phyloP scores from a whole-genome alignment of 192 early-diverging fungal species.

The Umbelopsis vinacea region DNA sequence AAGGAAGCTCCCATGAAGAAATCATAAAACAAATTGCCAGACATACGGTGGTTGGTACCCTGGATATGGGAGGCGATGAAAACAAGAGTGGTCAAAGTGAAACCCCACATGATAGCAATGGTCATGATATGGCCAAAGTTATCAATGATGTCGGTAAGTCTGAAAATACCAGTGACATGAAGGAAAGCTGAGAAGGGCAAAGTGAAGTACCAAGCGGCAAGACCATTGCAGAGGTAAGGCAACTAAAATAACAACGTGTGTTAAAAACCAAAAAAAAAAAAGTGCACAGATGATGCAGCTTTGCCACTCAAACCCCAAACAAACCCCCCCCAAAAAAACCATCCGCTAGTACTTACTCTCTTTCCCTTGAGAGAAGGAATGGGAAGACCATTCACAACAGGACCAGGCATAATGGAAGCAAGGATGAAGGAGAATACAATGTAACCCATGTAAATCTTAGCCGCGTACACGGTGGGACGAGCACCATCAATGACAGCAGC shows the following conservation, averaged over 20 bases:
- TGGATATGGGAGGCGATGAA: slow-evolving; percentile 38
- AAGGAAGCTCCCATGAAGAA: slow-evolving; percentile 52
- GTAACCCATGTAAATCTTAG: slow-evolving; percentile 65
- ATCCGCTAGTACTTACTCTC: slow-evolving; percentile 31
- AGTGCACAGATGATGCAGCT: too few species aligned
- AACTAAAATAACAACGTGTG: slow-evolving; percentile 35
- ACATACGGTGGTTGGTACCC: slow-evolving; percentile 56
- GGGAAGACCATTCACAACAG: slow-evolving; percentile 67
- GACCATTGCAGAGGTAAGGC: slow-evolving; percentile 58
- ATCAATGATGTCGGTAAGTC: slow-evolving; percentile 54
- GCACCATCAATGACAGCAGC: slow-evolving; percentile 57
- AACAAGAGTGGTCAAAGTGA: slow-evolving; percentile 43
- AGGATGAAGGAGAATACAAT: slow-evolving; percentile 60
- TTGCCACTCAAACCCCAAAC: not conserved
- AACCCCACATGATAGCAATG: slow-evolving; percentile 55
- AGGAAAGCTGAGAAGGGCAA: slow-evolving; percentile 48
- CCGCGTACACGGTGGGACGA: slow-evolving; percentile 54
- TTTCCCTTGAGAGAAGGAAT: slow-evolving; percentile 63
- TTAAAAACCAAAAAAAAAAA: too few species aligned
- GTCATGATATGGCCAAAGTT: slow-evolving; percentile 63
- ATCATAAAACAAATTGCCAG: slow-evolving; percentile 54
- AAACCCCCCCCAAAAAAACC: not conserved
- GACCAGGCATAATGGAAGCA: slow-evolving; percentile 70
- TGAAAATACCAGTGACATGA: slow-evolving; percentile 50
- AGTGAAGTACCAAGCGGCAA: slow-evolving; percentile 54